Conservation (phyloP, 208 protist species). For the Acanthamoeba royreba region DNA sequence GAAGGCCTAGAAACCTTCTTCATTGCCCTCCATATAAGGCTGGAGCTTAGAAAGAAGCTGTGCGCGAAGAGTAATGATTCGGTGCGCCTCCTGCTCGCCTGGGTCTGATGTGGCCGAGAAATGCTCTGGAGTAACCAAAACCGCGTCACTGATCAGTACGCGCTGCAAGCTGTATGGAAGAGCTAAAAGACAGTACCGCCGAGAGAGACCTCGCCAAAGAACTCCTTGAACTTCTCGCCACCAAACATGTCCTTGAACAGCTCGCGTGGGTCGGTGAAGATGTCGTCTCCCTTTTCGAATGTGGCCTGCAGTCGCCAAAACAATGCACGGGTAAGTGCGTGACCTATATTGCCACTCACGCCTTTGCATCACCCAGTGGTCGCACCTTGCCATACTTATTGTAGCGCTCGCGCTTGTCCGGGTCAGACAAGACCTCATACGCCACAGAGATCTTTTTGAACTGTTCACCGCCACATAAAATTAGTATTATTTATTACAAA, state of each 20-base stretch:
- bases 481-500: not conserved
- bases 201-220: conserved; percentile 43
- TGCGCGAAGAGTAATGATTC: not conserved
- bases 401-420: not conserved
- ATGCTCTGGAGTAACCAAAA: not conserved
- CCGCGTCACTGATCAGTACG: not conserved
- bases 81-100: not conserved
- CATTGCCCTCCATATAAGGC: not conserved
- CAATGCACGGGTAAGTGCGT: too few species aligned
- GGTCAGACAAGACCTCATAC: conserved; percentile 42
- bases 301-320: not conserved
- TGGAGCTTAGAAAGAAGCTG: not conserved
- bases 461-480: not conserved
- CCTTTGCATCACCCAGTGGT: too few species aligned
- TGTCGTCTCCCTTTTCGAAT: conserved; percentile 27
- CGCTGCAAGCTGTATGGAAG: not conserved
- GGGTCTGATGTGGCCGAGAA: not conserved
- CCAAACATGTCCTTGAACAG: conserved; percentile 49
- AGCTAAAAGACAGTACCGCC: not conserved
- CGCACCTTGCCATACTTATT: conserved; percentile 38
- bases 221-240: conserved; percentile 36
- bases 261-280: conserved; percentile 30
- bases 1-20: not conserved
- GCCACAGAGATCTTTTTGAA: conserved; percentile 27
- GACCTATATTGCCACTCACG: too few species aligned